A percentile compares a stretch with the other conserved stretches of the same genome.
phyloP scores from a whole-genome alignment of 2,329 filamentous ascomycete species.

The Microsporum audouinii region DNA sequence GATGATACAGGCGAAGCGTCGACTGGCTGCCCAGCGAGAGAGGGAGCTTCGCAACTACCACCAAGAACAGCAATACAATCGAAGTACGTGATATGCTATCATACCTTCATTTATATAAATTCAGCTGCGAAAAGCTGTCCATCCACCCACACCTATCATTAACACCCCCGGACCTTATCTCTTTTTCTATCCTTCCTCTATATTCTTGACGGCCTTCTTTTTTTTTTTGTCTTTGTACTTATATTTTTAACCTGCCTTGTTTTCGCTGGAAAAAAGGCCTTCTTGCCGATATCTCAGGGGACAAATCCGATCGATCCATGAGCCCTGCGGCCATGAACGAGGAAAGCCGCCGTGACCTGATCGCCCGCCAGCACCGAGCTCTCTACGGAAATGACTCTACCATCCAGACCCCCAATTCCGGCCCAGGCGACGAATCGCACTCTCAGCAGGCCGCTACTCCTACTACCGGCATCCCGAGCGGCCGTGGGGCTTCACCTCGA shows the following conservation, averaged over 20 bases:
- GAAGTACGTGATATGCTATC: conserved; percentile 57
- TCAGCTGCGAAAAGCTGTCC: conserved; percentile 4
- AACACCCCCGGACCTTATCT: conserved; percentile 5
- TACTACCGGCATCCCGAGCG: conserved; percentile 39
- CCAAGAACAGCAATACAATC: conserved; percentile 99
- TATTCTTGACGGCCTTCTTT: conserved; percentile 22
- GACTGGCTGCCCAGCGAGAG: conserved; percentile 98
- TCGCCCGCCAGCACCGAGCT: conserved; percentile 88
- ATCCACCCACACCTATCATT: neutral
- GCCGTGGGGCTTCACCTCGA: conserved; percentile 67
- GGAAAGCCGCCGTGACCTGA: conserved; percentile 89
- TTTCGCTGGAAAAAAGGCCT: conserved; percentile 40
- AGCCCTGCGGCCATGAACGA: conserved; percentile 83
- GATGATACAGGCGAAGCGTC: conserved; percentile 97
- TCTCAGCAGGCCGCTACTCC: conserved; percentile 49
- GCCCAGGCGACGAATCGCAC: conserved; percentile 58
- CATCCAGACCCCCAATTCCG: conserved; percentile 54
- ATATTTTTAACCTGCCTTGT: conserved; percentile 28
- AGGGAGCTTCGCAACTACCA: conserved; percentile 99
- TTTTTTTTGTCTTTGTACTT: conserved; percentile 18
- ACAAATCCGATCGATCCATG: conserved; percentile 76
- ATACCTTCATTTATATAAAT: conserved; percentile 10
- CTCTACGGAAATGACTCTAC: conserved; percentile 68
- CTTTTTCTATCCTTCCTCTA: conserved; percentile 5
- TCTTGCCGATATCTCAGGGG: conserved; percentile 56